A percentile compares a stretch with the other conserved stretches of the same genome.
Evolutionary conservation across 2,329 filamentous ascomycete species (phyloP).

Genomic region (Fusarium veterinarium): DNA sequence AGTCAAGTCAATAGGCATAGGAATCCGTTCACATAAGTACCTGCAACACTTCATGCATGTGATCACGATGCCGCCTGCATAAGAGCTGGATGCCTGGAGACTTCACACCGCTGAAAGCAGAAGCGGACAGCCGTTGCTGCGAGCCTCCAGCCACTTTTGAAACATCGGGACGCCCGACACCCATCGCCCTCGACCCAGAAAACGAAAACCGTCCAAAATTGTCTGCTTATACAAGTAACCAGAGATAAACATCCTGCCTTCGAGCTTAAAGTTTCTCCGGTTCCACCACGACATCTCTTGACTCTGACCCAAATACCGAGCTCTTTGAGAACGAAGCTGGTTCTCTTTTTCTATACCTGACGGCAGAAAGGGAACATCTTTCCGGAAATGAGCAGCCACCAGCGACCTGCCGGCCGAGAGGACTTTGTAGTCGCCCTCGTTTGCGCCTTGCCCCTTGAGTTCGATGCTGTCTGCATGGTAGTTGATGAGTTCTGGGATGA

Average conservation of each 20-base stretch:
- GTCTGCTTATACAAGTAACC: background rate
- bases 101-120: no score
- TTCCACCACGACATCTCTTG: background rate
- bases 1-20: no score
- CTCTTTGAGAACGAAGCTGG: rapidly evolving
- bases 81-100: rapidly evolving
- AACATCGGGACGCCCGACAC: rapidly evolving
- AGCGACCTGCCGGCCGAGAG: background rate
- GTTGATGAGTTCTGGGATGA: background rate
- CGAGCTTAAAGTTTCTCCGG: no score
- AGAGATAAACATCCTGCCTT: background rate
- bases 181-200: rapidly evolving
- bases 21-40: no score
- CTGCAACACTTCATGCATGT: no score
- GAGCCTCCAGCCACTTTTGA: background rate
- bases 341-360: rapidly evolving
- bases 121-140: no score
- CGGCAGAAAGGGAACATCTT: rapidly evolving
- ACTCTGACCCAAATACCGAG: rapidly evolving
- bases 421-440: background rate
- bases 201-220: rapidly evolving
- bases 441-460: background rate
- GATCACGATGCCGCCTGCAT: background rate
- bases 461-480: background rate
- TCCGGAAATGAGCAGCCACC: background rate